Evolutionary conservation across 805 yeast genomes (phyloP), one percentile per base, ranked within the genome.

Genomic region (Lachancea lanzarotensis): DNA sequence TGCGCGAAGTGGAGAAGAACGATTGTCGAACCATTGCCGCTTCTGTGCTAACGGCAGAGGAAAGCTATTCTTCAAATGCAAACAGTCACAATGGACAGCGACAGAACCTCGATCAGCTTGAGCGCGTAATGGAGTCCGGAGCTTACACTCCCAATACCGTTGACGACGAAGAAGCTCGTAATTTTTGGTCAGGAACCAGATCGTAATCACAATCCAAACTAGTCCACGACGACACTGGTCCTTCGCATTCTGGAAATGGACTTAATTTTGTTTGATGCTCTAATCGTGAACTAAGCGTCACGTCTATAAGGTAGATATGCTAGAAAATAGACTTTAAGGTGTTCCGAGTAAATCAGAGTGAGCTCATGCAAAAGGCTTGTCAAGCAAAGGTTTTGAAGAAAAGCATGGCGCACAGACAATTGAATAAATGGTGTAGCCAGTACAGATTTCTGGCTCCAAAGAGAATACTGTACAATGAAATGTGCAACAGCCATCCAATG

Each of bases 381-480:
- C 30, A 43, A 18, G 35, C 43, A 12, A 45, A 20, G 6, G 48
- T 41, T 31, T 33, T 29, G 31, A 59, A 42, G 16, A 73, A 59
- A 17, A 78, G 52, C 74, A 82, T 70, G 37, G 82, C 74, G 59
- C 81, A 73, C 43, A 81, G 65, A 15, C 82, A 60, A 60, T 88
- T 88, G 45, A 84, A 74, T 42, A 88, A 62, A 58, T 85, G 84
- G 55, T 89, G 93, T 38, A 89, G 66, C 85, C 90, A 86, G 63
- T 77, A 90, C n/a, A 91, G 72, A 55, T 87, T 84, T 57, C 90
- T 75, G 5, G 84, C 72, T 2, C 96, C 96, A 63, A 80, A 87
- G 9, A 87, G 55, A 45, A 84, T 62, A 35, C 84, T 67, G 63
- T 84, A 88, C 32, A 76, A 57, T 1, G 78, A 71, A 50, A 79